phyloP scores from a whole-genome alignment of 2,329 filamentous ascomycete species.

The Pezicula neosporulosa region DNA sequence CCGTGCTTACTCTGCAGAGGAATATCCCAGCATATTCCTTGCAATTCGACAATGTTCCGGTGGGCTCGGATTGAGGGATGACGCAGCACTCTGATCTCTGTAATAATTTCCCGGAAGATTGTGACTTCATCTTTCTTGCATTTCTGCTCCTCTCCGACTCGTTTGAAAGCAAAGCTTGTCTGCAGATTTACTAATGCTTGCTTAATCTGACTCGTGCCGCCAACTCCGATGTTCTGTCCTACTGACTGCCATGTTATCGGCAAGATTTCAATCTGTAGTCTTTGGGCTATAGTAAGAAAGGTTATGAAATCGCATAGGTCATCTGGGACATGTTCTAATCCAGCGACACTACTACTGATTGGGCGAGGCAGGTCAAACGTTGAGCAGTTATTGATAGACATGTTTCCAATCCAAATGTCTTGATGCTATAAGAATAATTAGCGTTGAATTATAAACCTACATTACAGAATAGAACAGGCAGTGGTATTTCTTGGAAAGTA shows the following conservation, averaged over 20 bases:
- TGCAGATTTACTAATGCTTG: neutral
- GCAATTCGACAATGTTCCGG: constrained; percentile 2
- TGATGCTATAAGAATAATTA: neutral
- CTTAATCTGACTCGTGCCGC: constrained; percentile 1
- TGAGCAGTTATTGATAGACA: neutral
- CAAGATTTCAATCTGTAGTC: neutral
- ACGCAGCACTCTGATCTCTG: constrained; percentile 1
- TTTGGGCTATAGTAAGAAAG: neutral
- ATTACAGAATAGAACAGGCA: no score
- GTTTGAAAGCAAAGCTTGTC: constrained; percentile 5
- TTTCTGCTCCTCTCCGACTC: neutral
- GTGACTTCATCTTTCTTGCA: neutral
- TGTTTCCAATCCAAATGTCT: neutral
- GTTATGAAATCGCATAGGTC: no score
- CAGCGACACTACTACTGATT: neutral
- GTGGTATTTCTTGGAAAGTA: no score
- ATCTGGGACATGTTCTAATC: neutral
- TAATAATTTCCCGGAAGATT: neutral
- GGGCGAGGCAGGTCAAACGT: constrained; percentile 1
- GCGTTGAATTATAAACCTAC: no score
- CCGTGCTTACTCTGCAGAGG: neutral
- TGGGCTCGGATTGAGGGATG: constrained; percentile 1
- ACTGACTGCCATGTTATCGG: constrained; percentile 4
- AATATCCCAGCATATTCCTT: constrained; percentile 6
- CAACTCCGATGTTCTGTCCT: neutral